These are phyloP conservation scores for Solanum raphanifolium DNA, from an alignment of 257 asterid species.

Conservation along the genomic window DNA sequence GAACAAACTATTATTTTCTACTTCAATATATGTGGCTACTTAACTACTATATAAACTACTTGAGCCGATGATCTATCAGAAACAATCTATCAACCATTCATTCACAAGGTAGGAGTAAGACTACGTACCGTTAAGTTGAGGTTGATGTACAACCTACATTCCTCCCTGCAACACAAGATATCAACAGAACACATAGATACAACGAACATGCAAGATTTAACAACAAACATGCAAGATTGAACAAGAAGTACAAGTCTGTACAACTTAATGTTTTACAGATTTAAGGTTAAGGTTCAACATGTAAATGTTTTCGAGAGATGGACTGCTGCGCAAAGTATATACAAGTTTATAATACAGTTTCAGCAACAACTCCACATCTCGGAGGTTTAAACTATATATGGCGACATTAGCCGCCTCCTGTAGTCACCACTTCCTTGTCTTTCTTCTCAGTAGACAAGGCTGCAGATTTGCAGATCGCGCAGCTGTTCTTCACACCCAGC, in stretches of 20 bases:
- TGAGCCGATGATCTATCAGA: neutral
- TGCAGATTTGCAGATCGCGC: conserved; percentile 72
- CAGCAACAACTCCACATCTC: conserved; percentile 18
- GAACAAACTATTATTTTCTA: neutral
- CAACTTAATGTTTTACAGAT: conserved; percentile 31
- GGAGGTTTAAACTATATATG: conserved; percentile 19
- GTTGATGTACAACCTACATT: neutral
- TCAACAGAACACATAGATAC: neutral
- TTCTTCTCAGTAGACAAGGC: conserved; percentile 34
- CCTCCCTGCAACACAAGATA: neutral
- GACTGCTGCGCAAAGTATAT: conserved; percentile 35
- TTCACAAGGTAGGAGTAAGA: neutral
- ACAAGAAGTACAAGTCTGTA: conserved; percentile 37
- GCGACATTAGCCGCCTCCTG: neutral
- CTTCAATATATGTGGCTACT: neutral
- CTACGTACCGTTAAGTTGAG: neutral
- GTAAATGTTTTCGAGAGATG: conserved; percentile 10
- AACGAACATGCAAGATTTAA: conserved; percentile 15
- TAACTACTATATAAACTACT: neutral
- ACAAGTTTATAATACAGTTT: conserved; percentile 48
- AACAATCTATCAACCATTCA: neutral
- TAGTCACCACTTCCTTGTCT: conserved; percentile 9
- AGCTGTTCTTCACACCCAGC: conserved; percentile 53
- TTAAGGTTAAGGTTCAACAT: conserved; percentile 11
- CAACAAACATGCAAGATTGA: conserved; percentile 17